Base-by-base conservation (phyloP, 2,329 filamentous ascomycete species). In the Westerdykella sp. region DNA sequence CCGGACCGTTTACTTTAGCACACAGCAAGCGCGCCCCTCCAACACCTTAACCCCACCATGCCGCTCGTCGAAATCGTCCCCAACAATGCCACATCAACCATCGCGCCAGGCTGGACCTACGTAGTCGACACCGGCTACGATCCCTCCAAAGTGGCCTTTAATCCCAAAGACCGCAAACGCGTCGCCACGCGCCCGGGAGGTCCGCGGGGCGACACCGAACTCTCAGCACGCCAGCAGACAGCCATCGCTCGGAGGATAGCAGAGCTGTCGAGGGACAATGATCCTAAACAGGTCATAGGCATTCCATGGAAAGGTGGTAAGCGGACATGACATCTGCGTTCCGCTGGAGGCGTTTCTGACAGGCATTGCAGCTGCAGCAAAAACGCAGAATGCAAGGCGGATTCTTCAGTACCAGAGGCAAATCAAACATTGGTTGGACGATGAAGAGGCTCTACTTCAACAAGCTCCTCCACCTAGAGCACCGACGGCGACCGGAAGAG, bases 91-190 rank as follows among this genome's bases (percentile, higher is more conserved):
- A 28, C 25, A 28, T 81, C 81, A 13, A 79, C 80, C 36, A 73
- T 78, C 36, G 85, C 87, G 1, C 89, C 91, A 1, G 91, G 91
- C 59, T 97, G 89, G 85, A 88, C 88, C 11, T 95, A 95, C 64
- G 87, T 96, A 1, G 83, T 89, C 23, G 87, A 95, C 61, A 82
- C 78, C 13, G 62, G 77, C 66, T 75, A 78, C 43, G 75, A 79
- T 43, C 75, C 78, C 11, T 74, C 79, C 9, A 75, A 77, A 53
- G 65, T 71, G 40, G 63, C 73, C 41, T 74, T 74, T 46, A 70
- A 73, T 53, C 69, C 71, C 69, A 76, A 73, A 61, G 63, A 70
- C 66, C 59, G 72, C 63, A 95, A 94, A 69, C 84, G 88, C 57
- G 82, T 80, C 23, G 78, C 79, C 15, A 57, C 63, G 37, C 56